Evolutionary conservation across 257 asterid species (phyloP).

Genomic region (Prunella vulgaris): DNA sequence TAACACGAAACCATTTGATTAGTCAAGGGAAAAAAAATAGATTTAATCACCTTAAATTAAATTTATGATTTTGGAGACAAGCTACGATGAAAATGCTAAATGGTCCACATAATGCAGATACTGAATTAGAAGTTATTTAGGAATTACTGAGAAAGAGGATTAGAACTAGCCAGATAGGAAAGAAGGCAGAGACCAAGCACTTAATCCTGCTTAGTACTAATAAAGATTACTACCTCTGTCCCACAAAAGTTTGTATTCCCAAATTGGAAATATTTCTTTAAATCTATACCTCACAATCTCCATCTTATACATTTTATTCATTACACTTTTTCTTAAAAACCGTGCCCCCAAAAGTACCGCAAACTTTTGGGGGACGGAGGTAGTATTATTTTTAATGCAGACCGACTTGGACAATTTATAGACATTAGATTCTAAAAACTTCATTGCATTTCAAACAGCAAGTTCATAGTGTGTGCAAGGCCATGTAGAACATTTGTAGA

Average conservation of each 20-base stretch:
- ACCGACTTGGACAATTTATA: slow-evolving; percentile 2
- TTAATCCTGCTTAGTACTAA: not conserved
- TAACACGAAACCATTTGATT: slow-evolving; percentile 1
- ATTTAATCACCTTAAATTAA: slow-evolving; percentile 4
- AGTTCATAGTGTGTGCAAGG: not conserved
- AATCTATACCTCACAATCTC: too few species aligned
- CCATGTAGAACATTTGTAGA: not conserved
- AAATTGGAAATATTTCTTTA: too few species aligned
- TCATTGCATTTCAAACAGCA: slow-evolving; percentile 1
- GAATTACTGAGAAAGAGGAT: not conserved
- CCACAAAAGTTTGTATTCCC: too few species aligned
- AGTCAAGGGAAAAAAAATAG: not conserved
- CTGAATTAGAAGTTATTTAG: not conserved
- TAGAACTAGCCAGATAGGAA: not conserved
- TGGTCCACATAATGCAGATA: not conserved
- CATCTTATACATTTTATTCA: too few species aligned
- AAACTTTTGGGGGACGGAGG: too few species aligned
- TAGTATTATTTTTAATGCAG: slow-evolving; percentile 2
- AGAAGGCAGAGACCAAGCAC: not conserved
- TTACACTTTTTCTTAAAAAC: too few species aligned
- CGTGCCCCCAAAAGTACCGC: too few species aligned
- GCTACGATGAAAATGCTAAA: not conserved
- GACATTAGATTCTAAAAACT: not conserved
- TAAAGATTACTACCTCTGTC: too few species aligned
- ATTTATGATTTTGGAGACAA: not conserved